Base-by-base conservation (phyloP, 208 protist genomes). In the Cochliopodium minus region DNA sequence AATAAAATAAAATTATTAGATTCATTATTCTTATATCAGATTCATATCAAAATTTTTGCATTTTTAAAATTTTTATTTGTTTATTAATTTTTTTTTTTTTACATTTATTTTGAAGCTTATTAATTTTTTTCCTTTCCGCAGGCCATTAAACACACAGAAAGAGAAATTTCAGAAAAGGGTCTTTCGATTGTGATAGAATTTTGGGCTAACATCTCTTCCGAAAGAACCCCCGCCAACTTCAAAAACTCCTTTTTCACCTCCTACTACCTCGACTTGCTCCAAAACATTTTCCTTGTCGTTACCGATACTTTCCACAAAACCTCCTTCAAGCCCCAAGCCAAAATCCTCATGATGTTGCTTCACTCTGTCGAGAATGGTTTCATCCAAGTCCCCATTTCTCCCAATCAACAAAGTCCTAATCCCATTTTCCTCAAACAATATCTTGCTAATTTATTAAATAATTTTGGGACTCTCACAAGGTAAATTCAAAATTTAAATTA, bases 161-260 rank as follows among this genome's bases (percentile, higher is more conserved):
- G 33, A 28, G 28, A 55, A 22, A 55, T 55, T 6, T 55, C 22
- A 13, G 50, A 55, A 43, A 55, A 30, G 5, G 50, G 50, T 23
- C 15, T 55, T 1, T 30, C 15, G 17, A 55, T 55, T 39, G 38
- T 55, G 22, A 6, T 32, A 28, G 50, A 55, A 5, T 32, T 55
- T 17, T n/a, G 38, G n/a, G 25, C 34, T 0, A 55, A 55, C 20
- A 35, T 52, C 22, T 13, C n/a, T n/a, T n/a, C n/a, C n/a, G n/a
- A n/a, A n/a, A n/a, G n/a, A n/a, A n/a, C n/a, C n/a, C n/a, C n/a
- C n/a, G n/a, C n/a, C n/a, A n/a, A n/a, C n/a, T n/a, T n/a, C n/a
- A n/a, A n/a, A n/a, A n/a, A n/a, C n/a, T 10, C 7, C 25, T 55
- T 55, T 22, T 55, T 42, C 22, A 17, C 4, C 2, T 42, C n/a